Conservation (phyloP, 192 early-diverging fungal species). For the Umbelopsis sp. region DNA sequence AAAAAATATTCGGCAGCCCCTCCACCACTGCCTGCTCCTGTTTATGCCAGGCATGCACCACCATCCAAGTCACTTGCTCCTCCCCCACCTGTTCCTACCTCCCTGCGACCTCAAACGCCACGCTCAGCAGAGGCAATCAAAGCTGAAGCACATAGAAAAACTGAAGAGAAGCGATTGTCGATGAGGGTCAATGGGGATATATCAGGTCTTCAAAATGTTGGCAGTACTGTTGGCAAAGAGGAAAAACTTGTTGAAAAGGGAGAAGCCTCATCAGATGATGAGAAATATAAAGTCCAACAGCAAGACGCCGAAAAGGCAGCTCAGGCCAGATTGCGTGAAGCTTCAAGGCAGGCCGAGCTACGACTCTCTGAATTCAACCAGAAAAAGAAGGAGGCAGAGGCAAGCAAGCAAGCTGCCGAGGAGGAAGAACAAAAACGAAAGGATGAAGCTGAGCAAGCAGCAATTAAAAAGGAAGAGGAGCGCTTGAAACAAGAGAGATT, state of each 20-base stretch:
- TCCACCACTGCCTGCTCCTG: conserved; percentile 7
- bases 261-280: conserved; percentile 22
- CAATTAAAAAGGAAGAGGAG: conserved; percentile 31
- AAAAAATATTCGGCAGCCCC: background rate
- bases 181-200: conserved; percentile 38
- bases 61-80: conserved; percentile 5
- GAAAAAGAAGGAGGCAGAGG: conserved; percentile 19
- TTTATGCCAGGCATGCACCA: background rate
- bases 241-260: conserved; percentile 13
- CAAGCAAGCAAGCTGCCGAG: background rate
- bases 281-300: conserved; percentile 37
- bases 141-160: conserved; percentile 52
- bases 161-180: conserved; percentile 42
- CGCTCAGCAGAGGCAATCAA: conserved; percentile 55
- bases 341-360: conserved; percentile 37
- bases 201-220: background rate
- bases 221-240: background rate
- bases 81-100: conserved; percentile 38
- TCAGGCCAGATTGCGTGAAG: conserved; percentile 49
- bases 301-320: conserved; percentile 32
- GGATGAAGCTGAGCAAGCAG: conserved; percentile 27
- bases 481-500: conserved; percentile 40
- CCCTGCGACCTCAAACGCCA: conserved; percentile 27
- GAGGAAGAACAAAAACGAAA: conserved; percentile 26
- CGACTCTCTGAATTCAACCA: conserved; percentile 3